Percentiles rank a stretch among this genome's conserved stretches.
Conservation (phyloP, 139 green algal genomes). For the Picochlorum sp. region DNA sequence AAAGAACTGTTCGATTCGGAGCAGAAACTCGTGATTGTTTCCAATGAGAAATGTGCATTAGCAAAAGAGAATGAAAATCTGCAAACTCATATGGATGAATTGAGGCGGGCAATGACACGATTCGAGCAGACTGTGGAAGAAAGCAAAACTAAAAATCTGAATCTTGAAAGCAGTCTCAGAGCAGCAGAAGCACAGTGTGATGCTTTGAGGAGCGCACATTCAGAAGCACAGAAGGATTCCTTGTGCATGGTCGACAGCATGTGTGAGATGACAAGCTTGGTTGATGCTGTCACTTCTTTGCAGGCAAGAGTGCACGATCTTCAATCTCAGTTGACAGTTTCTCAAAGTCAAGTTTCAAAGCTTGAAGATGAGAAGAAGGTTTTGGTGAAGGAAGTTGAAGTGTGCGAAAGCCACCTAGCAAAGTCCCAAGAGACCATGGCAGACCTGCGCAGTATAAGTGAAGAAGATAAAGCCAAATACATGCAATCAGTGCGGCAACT, state of each 20-base stretch:
- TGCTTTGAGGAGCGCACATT: not conserved
- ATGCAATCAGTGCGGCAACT: no score
- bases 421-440: not conserved
- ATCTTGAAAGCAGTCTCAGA: not conserved
- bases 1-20: not conserved
- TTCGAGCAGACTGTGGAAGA: not conserved
- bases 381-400: not conserved
- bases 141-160: not conserved
- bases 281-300: slow-evolving; percentile 28
- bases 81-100: no score
- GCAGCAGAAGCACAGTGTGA: slow-evolving; percentile 9
- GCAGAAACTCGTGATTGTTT: not conserved
- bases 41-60: not conserved
- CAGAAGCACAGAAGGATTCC: not conserved
- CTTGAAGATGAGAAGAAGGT: slow-evolving; percentile 3
- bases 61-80: not conserved
- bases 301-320: slow-evolving; percentile 24
- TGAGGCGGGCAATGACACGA: not conserved
- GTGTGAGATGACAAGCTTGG: slow-evolving; percentile 31
- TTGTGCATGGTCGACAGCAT: slow-evolving; percentile 18
- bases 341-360: not conserved
- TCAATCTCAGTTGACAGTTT: slow-evolving; percentile 1
- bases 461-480: no score
- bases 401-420: not conserved
- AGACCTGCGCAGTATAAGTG: not conserved